These are phyloP conservation scores for Syncephalastrum racemosum DNA, from an alignment of 371 early-diverging fungal species.

Conservation along the genomic window DNA sequence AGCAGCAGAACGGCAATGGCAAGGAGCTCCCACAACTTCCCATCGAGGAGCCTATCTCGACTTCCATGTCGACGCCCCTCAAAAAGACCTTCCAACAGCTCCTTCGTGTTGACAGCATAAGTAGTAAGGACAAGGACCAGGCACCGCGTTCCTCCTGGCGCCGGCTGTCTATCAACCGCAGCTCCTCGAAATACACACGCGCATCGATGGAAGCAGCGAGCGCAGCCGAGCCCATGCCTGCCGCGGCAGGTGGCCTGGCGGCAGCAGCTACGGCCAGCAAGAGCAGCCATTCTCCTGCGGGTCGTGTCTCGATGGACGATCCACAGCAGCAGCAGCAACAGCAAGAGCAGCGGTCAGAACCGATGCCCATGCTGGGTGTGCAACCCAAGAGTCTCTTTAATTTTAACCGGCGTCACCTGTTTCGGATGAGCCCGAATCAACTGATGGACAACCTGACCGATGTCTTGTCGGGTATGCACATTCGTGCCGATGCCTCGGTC, in stretches of 20 bases:
- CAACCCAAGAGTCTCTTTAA: constrained; percentile 37
- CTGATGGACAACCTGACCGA: constrained; percentile 30
- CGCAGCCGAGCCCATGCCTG: constrained; percentile 11
- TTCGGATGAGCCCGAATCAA: constrained; percentile 25
- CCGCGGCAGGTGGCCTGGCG: not conserved
- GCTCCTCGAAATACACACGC: constrained; percentile 7
- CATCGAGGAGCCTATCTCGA: constrained; percentile 4
- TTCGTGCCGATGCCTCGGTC: constrained; percentile 13
- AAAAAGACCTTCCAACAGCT: constrained; percentile 20
- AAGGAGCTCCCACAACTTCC: constrained; percentile 5
- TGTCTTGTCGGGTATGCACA: constrained; percentile 18
- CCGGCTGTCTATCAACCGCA: constrained; percentile 16
- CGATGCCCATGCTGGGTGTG: constrained; percentile 18
- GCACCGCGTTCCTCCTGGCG: constrained; percentile 15
- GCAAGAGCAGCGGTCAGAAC: not conserved
- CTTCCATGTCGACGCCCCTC: constrained; percentile 20
- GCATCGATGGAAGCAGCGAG: constrained; percentile 17
- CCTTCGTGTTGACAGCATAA: constrained; percentile 5
- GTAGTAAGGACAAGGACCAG: constrained; percentile 3
- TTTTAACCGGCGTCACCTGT: constrained; percentile 34
- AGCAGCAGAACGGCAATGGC: not conserved
- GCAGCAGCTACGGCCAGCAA: constrained; percentile 1
- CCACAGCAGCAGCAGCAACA: constrained; percentile 1
- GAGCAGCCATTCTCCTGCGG: not conserved
- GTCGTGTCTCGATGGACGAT: not conserved